Evolutionary conservation across 1,284 basidiomycete species (phyloP).

Genomic region (Retiboletus fuscus): DNA sequence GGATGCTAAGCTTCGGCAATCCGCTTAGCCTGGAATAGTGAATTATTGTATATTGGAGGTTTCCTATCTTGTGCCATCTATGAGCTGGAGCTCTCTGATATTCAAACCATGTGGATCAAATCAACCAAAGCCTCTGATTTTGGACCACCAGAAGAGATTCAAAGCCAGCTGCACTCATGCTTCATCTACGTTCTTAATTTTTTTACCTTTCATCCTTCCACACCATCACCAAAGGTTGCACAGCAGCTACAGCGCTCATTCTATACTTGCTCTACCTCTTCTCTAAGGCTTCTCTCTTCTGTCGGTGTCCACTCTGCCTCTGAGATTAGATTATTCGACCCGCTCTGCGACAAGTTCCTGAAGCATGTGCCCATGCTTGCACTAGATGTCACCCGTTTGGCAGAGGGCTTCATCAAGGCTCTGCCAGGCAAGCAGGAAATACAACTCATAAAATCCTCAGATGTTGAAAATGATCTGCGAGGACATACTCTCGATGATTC

Average conservation of each 20-base stretch:
- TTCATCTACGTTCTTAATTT: slow-evolving; percentile 88
- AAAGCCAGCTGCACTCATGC: slow-evolving; percentile 62
- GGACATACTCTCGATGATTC: slow-evolving; percentile 69
- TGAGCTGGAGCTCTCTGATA: slow-evolving; percentile 80
- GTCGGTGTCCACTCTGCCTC: slow-evolving; percentile 76
- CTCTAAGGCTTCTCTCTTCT: slow-evolving; percentile 83
- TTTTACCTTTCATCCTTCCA: slow-evolving; percentile 87
- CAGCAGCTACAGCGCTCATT: slow-evolving; percentile 81
- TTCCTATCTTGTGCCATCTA: slow-evolving; percentile 86
- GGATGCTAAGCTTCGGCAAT: too few relatives aligned
- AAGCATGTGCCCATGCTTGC: slow-evolving; percentile 84
- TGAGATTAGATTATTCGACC: slow-evolving; percentile 83
- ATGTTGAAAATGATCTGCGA: slow-evolving; percentile 84
- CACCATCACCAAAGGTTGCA: slow-evolving; percentile 85
- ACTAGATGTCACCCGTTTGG: slow-evolving; percentile 66
- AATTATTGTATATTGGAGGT: slow-evolving; percentile 86
- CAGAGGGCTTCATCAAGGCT: slow-evolving; percentile 69
- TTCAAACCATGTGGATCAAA: slow-evolving; percentile 61
- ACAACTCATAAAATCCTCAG: slow-evolving; percentile 78
- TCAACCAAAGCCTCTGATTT: slow-evolving; percentile 22
- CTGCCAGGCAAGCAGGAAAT: slow-evolving; percentile 77
- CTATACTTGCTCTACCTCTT: slow-evolving; percentile 67
- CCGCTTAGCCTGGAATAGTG: slow-evolving; percentile 81
- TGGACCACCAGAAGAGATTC: slow-evolving; percentile 5
- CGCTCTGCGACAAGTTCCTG: slow-evolving; percentile 78